A percentile compares a stretch with the other conserved stretches of the same genome.
Conservation (phyloP, 495 filamentous ascomycete genomes). For the Penicillium tannophilum region DNA sequence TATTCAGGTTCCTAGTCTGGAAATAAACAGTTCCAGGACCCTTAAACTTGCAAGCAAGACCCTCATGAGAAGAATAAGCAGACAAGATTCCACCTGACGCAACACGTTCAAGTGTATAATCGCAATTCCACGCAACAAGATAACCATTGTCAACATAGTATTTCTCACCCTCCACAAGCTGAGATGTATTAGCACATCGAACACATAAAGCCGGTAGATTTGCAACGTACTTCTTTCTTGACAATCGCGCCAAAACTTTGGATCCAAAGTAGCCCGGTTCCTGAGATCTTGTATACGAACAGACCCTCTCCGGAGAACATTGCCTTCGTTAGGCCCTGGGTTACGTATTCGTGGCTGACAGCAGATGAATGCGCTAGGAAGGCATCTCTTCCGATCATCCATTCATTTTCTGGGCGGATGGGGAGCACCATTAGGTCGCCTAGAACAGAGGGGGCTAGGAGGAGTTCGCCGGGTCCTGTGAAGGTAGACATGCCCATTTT, state of each 20-base stretch:
- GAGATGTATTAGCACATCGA: neutral
- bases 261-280: slow-evolving; percentile 80
- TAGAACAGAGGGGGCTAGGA: slow-evolving; percentile 76
- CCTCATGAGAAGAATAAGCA: slow-evolving; percentile 75
- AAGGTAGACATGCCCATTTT: slow-evolving; percentile 80
- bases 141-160: slow-evolving; percentile 97
- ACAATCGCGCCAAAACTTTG: slow-evolving; percentile 95
- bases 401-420: slow-evolving; percentile 64
- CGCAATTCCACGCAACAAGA: slow-evolving; percentile 95
- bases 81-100: slow-evolving; percentile 88
- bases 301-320: slow-evolving; percentile 93
- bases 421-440: slow-evolving; percentile 87
- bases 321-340: slow-evolving; percentile 84
- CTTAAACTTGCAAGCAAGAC: slow-evolving; percentile 89
- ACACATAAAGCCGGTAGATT: neutral
- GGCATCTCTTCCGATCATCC: slow-evolving; percentile 81
- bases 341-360: slow-evolving; percentile 79
- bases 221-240: slow-evolving; percentile 78
- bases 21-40: slow-evolving; percentile 93
- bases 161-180: slow-evolving; percentile 76
- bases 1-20: slow-evolving; percentile 82
- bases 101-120: slow-evolving; percentile 83
- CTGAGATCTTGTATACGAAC: slow-evolving; percentile 85
- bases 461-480: slow-evolving; percentile 88
- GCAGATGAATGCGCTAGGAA: slow-evolving; percentile 79